Evolutionary conservation across 1,284 basidiomycete species (phyloP).

Genomic region (Acaromyces ingoldii): DNA sequence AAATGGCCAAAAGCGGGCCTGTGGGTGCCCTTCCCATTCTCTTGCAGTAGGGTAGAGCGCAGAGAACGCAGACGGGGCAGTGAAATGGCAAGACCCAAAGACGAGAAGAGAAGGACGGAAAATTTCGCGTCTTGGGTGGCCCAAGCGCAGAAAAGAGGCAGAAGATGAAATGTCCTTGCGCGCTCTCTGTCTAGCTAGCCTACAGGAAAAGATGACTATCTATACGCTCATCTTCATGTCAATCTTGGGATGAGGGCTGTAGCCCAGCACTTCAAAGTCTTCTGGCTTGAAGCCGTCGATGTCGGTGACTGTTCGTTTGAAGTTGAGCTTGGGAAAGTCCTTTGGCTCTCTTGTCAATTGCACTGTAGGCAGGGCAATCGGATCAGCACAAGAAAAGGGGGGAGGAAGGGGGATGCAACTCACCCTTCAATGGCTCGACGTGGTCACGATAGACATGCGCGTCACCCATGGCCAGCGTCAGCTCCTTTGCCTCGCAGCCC

Average conservation of each 20-base stretch:
- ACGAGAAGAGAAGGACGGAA: too few relatives aligned
- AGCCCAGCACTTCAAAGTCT: slow-evolving; percentile 81
- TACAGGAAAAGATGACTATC: slow-evolving; percentile 2
- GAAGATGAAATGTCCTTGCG: too few relatives aligned
- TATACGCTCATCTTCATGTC: slow-evolving; percentile 98
- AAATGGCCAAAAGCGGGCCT: too few relatives aligned
- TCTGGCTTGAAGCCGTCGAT: slow-evolving; percentile 78
- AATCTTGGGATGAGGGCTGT: slow-evolving; percentile 78
- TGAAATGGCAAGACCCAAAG: too few relatives aligned
- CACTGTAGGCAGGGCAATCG: slow-evolving; percentile 25
- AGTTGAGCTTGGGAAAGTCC: slow-evolving; percentile 75
- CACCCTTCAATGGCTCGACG: slow-evolving; percentile 69
- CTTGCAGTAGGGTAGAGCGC: too few relatives aligned
- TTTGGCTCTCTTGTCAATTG: slow-evolving; percentile 76
- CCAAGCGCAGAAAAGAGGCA: too few relatives aligned
- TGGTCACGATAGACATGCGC: slow-evolving; percentile 95
- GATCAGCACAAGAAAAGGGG: not conserved
- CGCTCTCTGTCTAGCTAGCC: too few relatives aligned
- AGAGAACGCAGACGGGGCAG: too few relatives aligned
- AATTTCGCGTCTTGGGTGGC: too few relatives aligned
- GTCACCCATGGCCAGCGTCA: slow-evolving; percentile 87
- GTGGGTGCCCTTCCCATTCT: too few relatives aligned
- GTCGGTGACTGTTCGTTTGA: slow-evolving; percentile 60
- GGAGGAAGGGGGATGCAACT: not conserved
- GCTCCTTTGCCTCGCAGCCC: slow-evolving; percentile 74